phyloP scores from a whole-genome alignment of 202 grass and related monocot species.

The Setaria italica region DNA sequence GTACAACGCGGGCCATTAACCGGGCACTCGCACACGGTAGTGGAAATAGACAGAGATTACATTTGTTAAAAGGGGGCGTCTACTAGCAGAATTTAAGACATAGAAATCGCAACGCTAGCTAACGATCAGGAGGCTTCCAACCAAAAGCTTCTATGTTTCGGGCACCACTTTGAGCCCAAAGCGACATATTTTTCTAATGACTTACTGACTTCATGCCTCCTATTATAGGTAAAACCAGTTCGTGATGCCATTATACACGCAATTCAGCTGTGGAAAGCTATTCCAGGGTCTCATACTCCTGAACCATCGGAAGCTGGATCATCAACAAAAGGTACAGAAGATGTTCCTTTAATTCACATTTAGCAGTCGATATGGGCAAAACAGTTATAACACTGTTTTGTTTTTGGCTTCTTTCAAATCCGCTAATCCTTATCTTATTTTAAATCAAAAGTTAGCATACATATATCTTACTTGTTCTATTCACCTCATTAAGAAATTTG shows the following conservation, averaged over 20 bases:
- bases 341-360: slow-evolving; percentile 14
- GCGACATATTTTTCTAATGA: neutral
- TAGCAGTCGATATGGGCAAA: slow-evolving; percentile 8
- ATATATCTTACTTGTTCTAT: neutral
- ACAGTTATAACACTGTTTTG: neutral
- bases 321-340: slow-evolving; percentile 70
- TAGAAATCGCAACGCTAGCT: too few species aligned
- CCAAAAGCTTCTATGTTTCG: too few species aligned
- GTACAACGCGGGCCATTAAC: too few species aligned
- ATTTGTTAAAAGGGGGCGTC: too few species aligned
- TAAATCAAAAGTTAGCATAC: neutral
- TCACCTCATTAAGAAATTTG: neutral
- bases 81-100: too few species aligned
- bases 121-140: too few species aligned
- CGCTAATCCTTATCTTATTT: slow-evolving; percentile 11
- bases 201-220: slow-evolving; percentile 27
- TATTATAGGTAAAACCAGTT: slow-evolving; percentile 89
- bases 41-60: too few species aligned
- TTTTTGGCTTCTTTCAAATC: slow-evolving; percentile 26
- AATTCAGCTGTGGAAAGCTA: slow-evolving; percentile 83
- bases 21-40: too few species aligned
- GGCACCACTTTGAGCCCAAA: too few species aligned
- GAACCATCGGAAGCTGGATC: slow-evolving; percentile 84
- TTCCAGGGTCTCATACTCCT: slow-evolving; percentile 67
- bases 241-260: slow-evolving; percentile 74